Evolutionary conservation across 441 rosid species (phyloP).

Genomic region (Populus trichocarpa): DNA sequence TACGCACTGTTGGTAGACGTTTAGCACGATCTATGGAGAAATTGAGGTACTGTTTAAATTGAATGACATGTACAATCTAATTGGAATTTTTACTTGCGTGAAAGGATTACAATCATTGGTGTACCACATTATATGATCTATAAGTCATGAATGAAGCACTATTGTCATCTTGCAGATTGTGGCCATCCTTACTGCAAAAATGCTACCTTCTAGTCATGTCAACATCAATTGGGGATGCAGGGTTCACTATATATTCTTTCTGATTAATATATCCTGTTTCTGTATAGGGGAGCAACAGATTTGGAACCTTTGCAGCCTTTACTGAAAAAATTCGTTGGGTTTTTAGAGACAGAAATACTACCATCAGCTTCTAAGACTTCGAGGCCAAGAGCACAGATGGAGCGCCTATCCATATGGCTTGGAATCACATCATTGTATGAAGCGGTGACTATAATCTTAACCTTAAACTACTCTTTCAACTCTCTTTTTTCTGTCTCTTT

Average conservation of each 20-base stretch:
- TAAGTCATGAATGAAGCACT: neutral
- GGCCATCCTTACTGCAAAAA: neutral
- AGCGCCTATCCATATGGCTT: conserved; percentile 83
- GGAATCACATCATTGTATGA: conserved; percentile 97
- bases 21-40: conserved; percentile 92
- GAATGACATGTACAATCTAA: neutral
- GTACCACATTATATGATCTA: neutral
- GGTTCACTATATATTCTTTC: conserved; percentile 8
- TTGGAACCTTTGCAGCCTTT: conserved; percentile 96
- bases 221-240: neutral
- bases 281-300: conserved; percentile 75
- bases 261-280: conserved; percentile 22
- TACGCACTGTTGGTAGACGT: conserved; percentile 80
- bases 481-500: conserved; percentile 11
- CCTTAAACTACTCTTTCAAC: neutral
- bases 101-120: neutral
- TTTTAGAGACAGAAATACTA: conserved; percentile 78
- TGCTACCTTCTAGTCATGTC: neutral
- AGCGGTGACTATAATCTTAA: conserved; percentile 29
- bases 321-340: conserved; percentile 72
- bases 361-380: conserved; percentile 57
- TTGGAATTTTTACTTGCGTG: neutral
- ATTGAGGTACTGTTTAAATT: conserved; percentile 56
- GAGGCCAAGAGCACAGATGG: conserved; percentile 73
- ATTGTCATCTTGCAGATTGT: neutral